phyloP scores from a whole-genome alignment of 495 filamentous ascomycete genomes.

The Elasticomyces elasticus region DNA sequence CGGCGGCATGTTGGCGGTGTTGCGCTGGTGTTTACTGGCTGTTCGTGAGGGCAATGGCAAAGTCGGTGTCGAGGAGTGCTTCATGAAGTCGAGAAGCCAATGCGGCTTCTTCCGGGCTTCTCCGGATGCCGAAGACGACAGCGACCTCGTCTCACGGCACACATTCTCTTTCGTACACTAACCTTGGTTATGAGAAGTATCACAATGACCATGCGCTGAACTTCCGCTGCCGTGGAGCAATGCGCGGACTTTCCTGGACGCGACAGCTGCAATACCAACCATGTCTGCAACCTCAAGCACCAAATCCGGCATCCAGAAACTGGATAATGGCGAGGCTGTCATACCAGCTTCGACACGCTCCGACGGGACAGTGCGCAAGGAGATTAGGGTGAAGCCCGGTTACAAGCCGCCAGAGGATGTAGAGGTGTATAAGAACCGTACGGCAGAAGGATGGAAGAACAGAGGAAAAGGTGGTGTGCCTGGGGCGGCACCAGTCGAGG shows the following conservation, averaged over 20 bases:
- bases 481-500: constrained; percentile 56
- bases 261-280: constrained; percentile 6
- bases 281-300: constrained; percentile 35
- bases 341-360: constrained; percentile 80
- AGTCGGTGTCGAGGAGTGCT: not conserved
- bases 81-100: too few relatives aligned
- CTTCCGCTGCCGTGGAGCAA: too few relatives aligned
- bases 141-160: too few relatives aligned
- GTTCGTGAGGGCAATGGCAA: not conserved
- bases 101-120: too few relatives aligned
- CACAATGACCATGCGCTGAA: too few relatives aligned
- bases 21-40: not conserved
- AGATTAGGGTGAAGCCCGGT: constrained; percentile 85
- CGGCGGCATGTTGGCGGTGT: constrained; percentile 8
- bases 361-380: constrained; percentile 79
- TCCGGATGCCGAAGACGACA: too few relatives aligned
- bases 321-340: constrained; percentile 62
- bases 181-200: too few relatives aligned
- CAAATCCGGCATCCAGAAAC: constrained; percentile 68
- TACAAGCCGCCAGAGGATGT: constrained; percentile 95
- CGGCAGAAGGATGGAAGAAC: constrained; percentile 75
- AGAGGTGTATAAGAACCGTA: constrained; percentile 88
- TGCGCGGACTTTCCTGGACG: not conserved
- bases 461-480: constrained; percentile 68
- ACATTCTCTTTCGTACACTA: too few relatives aligned